These are phyloP conservation scores for Rhynchosporium agropyri DNA, from an alignment of 2,329 filamentous ascomycete genomes.

Conservation along the genomic window DNA sequence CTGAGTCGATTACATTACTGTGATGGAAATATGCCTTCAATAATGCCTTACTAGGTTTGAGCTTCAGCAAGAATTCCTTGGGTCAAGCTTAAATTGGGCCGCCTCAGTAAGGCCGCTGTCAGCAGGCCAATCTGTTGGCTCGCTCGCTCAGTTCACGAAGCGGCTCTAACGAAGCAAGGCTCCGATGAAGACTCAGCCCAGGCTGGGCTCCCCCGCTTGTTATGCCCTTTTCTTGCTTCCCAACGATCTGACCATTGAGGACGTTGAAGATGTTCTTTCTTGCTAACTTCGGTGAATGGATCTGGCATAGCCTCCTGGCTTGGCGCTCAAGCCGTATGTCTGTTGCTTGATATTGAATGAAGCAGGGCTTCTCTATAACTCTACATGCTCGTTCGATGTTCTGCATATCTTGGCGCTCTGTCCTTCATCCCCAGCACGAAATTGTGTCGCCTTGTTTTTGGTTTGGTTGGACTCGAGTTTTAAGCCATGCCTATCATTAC, in stretches of 20 bases:
- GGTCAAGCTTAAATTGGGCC: constrained; percentile 1
- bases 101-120: constrained; percentile 27
- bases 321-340: background rate
- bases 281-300: constrained; percentile 21
- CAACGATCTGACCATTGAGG: constrained; percentile 14
- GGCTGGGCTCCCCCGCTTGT: constrained; percentile 4
- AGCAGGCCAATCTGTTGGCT: constrained; percentile 13
- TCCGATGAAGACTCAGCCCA: constrained; percentile 20
- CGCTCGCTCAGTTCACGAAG: background rate
- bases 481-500: background rate
- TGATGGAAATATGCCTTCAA: constrained; percentile 19
- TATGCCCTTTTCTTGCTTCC: constrained; percentile 18
- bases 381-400: background rate
- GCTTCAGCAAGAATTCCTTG: constrained; percentile 9
- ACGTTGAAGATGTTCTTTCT: constrained; percentile 1
- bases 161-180: constrained; percentile 21
- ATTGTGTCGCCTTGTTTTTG: background rate
- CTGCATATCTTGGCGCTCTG: background rate
- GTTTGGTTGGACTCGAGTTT: background rate
- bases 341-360: constrained; percentile 5
- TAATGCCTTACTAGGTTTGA: constrained; percentile 24
- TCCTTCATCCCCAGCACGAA: background rate
- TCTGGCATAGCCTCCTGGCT: constrained; percentile 18
- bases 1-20: constrained; percentile 12
- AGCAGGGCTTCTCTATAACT: constrained; percentile 9